Percentiles rank a stretch among this genome's conserved stretches.
phyloP scores from a whole-genome alignment of 805 yeast genomes.

The Danielozyma ontarioensis region DNA sequence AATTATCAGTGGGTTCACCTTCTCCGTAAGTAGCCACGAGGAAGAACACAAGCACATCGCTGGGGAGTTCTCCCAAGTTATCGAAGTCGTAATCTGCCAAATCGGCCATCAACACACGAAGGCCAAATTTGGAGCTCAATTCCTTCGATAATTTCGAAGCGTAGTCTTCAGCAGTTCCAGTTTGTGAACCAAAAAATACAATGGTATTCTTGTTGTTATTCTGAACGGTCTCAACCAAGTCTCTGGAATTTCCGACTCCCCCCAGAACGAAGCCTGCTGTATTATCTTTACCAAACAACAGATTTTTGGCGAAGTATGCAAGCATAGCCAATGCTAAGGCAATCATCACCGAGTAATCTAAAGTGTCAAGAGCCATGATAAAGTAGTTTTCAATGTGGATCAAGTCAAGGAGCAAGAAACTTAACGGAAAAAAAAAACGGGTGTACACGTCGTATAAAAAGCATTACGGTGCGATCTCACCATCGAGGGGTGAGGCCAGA shows the following conservation, averaged over 20 bases:
- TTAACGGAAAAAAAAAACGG: neutral
- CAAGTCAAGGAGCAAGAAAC: neutral
- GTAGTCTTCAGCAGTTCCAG: conserved; percentile 98
- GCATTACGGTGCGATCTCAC: too few relatives aligned
- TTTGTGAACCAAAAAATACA: conserved; percentile 89
- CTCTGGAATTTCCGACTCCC: conserved; percentile 42
- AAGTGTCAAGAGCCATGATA: conserved; percentile 58
- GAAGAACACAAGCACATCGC: conserved; percentile 57
- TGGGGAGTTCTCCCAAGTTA: conserved; percentile 58
- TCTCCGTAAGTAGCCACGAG: conserved; percentile 95
- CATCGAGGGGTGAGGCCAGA: too few relatives aligned
- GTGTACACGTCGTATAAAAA: neutral
- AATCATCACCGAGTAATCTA: conserved; percentile 65
- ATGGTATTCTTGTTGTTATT: conserved; percentile 68
- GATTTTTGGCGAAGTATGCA: conserved; percentile 64
- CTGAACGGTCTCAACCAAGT: conserved; percentile 52
- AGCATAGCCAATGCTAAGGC: conserved; percentile 62
- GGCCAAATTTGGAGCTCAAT: conserved; percentile 72
- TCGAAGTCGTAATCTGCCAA: conserved; percentile 86
- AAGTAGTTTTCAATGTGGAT: neutral
- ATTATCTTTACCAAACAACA: conserved; percentile 34
- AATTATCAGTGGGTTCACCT: conserved; percentile 97
- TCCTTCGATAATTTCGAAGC: conserved; percentile 89
- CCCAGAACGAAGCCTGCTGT: conserved; percentile 27
- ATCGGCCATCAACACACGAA: conserved; percentile 81